Conservation (phyloP, 2,329 filamentous ascomycete genomes). For the Calonectria pteridis region DNA sequence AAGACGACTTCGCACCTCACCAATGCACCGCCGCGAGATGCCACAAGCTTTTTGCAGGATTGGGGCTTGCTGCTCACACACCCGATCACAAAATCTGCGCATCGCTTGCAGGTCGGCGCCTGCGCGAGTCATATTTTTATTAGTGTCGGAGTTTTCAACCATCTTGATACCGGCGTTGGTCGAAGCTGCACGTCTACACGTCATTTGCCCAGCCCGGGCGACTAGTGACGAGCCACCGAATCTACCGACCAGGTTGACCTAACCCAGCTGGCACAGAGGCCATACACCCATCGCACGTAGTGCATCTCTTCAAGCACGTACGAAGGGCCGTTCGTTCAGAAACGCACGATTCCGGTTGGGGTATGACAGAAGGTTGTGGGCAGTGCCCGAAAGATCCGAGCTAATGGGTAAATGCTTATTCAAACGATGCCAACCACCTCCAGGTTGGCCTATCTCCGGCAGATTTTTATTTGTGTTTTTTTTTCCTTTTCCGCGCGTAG, state of each 20-base stretch:
- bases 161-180: slow-evolving; percentile 35
- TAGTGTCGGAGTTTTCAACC: slow-evolving; percentile 39
- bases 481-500: slow-evolving; percentile 7
- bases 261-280: slow-evolving; percentile 10
- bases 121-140: slow-evolving; percentile 42
- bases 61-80: slow-evolving; percentile 14
- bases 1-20: slow-evolving; percentile 2
- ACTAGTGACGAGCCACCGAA: slow-evolving; percentile 39
- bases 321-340: slow-evolving; percentile 29
- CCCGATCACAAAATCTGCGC: slow-evolving; percentile 26
- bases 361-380: slow-evolving; percentile 33
- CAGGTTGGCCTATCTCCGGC: slow-evolving; percentile 17
- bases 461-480: background rate
- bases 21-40: slow-evolving; percentile 10
- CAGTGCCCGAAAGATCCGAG: slow-evolving; percentile 28
- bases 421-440: slow-evolving; percentile 17
- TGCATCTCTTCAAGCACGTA: background rate
- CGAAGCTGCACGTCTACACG: slow-evolving; percentile 20
- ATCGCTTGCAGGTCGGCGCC: slow-evolving; percentile 32
- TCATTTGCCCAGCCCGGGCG: slow-evolving; percentile 30
- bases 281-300: background rate
- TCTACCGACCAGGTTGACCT: slow-evolving; percentile 28
- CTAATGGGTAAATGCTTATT: slow-evolving; percentile 34
- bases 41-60: slow-evolving; percentile 21
- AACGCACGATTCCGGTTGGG: slow-evolving; percentile 36